Base-by-base conservation (phyloP, 305 asterid species). In the Fraxinus baroniana region DNA sequence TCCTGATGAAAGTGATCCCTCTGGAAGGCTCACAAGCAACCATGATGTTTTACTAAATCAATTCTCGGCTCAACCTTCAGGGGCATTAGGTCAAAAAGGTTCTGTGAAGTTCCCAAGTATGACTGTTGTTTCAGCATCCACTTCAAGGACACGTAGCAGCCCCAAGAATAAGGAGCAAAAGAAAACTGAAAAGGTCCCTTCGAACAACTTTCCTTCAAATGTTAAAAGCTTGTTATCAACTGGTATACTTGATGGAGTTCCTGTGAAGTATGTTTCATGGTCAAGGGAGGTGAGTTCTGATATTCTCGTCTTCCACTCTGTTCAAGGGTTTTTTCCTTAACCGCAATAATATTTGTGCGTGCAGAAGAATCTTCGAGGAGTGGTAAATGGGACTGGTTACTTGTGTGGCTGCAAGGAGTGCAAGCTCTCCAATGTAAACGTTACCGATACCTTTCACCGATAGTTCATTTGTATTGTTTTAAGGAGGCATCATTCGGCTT, bases 181-280 rank as follows among this genome's bases (percentile, higher is more conserved):
- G 87, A 22, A 86, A 9, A 83, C 79, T 41, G 86, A 88, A 79
- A 93, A 86, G 85, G 83, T 75, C 57, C 33, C 90, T 1, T 77
- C 90, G 2, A 89, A 84, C 84, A 91, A 86, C 86, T 94, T 93
- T 80, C 98, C 97, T 44, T 68, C 95, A 70, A 91, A 93, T 83
- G 98, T 95, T 60, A 91, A 88, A 83, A 88, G 89, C 83, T 86
- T 93, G 83, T 83, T 93, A 68, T 89, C 93, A 39, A 93, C 98
- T 80, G 94, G 97, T 80, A 92, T 93, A 74, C 89, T 91, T 74
- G 95, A 95, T 87, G 98, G 95, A 75, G 93, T 93, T 80, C 91
- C 97, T 0, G 97, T 95, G 87, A 92, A 90, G 86, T 95, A 95
- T 73, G 91, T 92, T 81, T 89, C 97, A 1, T 93, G 95, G 94